Base-by-base conservation (phyloP, 805 yeast genomes). In the Pichia cabralensis region DNA sequence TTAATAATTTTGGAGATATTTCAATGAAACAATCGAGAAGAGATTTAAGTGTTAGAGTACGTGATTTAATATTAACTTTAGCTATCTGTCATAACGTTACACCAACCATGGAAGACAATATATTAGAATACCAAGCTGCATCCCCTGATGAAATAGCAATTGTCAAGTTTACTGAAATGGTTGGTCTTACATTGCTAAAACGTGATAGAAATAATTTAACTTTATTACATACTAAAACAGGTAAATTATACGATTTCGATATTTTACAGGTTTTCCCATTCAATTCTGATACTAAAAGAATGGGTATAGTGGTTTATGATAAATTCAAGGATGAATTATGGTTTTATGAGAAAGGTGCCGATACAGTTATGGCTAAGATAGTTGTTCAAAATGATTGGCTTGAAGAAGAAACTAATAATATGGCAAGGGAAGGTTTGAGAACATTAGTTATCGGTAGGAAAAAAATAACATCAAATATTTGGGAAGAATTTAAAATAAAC, bases 131-230 rank as follows among this genome's bases (percentile, higher is more conserved):
- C 54, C 99, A 92, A 59, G 98, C 98, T 0, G 96, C 97, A 0
- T 88, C 96, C 0, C 99, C 99, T 0, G 99, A 92, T 62, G 99
- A 92, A 55, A 77, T 92, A 46, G 98, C 99, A 20, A 92, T 92
- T 43, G 97, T 92, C 14, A 80, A 80, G 50, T 92, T 85, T 61
- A 83, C 96, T 1, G 94, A 85, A 43, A 55, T 64, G 3, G 89
- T 88, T 21, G 99, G 98, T 0, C 63, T 92, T 23, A 72, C 86
- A 7, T 65, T 92, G 29, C 67, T 74, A 40, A 78, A 74, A 49
- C 74, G 99, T 48, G 98, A 92, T 55, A 72, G 98, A 38, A 69
- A 70, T 36, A 71, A 78, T 6, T 69, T 92, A 45, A 67, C 83
- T 0, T 58, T 92, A 31, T 51, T 73, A 22, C 95, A 86, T 51